phyloP scores from a whole-genome alignment of 1,284 basidiomycete genomes.

The Neotropicomus parvogracilis region DNA sequence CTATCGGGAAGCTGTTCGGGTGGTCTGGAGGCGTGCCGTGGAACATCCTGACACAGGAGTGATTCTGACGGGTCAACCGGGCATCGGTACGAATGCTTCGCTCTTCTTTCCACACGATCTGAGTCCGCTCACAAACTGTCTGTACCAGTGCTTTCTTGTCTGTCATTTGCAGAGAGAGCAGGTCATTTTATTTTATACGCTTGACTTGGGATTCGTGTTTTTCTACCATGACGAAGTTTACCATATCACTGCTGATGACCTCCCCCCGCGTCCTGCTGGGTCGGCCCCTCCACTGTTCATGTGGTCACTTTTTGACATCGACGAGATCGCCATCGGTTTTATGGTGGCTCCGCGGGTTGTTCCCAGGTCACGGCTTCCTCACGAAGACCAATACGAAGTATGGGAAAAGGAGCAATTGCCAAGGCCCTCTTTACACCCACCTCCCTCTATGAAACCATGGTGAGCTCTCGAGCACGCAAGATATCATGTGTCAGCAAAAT shows the following conservation, averaged over 20 bases:
- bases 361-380: not conserved
- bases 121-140: not conserved
- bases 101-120: not conserved
- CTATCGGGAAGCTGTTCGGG: not conserved
- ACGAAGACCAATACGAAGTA: not conserved
- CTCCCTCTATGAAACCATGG: not conserved
- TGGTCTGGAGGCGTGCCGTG: not conserved
- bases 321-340: not conserved
- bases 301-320: not conserved
- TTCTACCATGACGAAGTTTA: not conserved
- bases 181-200: not conserved
- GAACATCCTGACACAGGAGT: not conserved
- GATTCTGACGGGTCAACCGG: not conserved
- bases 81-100: not conserved
- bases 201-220: not conserved
- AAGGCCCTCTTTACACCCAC: not conserved
- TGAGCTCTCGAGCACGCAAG: not conserved
- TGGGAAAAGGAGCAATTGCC: not conserved
- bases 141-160: not conserved
- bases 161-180: not conserved
- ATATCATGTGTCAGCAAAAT: not conserved
- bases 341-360: not conserved
- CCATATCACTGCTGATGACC: not conserved
- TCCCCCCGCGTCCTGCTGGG: not conserved
- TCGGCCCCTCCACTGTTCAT: not conserved